These are phyloP conservation scores for Rhodomyrtus psidioides DNA, from an alignment of 441 rosid genomes.

Conservation along the genomic window DNA sequence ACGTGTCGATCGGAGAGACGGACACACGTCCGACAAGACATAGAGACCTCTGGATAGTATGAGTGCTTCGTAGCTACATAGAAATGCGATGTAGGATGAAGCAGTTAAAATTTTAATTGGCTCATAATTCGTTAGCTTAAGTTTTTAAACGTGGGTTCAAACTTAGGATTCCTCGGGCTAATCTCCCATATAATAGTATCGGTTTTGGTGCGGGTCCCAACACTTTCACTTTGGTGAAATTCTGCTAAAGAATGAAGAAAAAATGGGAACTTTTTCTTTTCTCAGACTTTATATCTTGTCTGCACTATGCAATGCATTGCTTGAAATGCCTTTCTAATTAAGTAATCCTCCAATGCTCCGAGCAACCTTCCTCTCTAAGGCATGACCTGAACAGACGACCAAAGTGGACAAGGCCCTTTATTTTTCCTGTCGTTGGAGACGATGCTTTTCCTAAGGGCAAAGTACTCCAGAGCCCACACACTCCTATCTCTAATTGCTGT, in stretches of 20 bases:
- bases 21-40: too few species aligned
- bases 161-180: background rate
- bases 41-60: too few species aligned
- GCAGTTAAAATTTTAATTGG: fast-evolving
- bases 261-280: background rate
- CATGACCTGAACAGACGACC: background rate
- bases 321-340: background rate
- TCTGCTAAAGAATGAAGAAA: background rate
- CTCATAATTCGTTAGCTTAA: background rate
- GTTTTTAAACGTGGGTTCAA: background rate
- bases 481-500: background rate
- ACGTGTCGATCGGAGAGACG: too few species aligned
- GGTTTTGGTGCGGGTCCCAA: background rate
- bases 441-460: background rate
- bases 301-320: background rate
- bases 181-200: background rate
- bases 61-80: too few species aligned
- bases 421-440: background rate
- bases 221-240: background rate
- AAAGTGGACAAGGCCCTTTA: background rate
- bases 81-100: background rate
- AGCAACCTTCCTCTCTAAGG: background rate
- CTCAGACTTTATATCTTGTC: background rate
- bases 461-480: background rate
- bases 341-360: background rate